Conservation (phyloP, 495 filamentous ascomycete species). For the Tuber brumale region DNA sequence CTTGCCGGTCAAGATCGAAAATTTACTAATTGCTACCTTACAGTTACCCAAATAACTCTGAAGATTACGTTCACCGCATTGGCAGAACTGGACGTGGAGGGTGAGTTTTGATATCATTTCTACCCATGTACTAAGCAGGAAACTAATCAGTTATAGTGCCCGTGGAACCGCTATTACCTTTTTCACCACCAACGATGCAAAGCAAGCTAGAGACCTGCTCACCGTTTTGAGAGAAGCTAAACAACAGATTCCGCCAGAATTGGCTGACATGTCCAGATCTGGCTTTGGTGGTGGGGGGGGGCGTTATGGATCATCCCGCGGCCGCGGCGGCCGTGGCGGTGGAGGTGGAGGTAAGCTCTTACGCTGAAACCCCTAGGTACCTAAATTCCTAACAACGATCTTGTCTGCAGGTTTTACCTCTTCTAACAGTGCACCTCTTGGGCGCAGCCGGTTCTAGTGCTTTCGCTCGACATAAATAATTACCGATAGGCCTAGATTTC, state of each 20-base stretch:
- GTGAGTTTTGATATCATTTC: constrained; percentile 19
- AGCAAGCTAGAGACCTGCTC: constrained; percentile 94
- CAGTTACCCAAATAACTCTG: constrained; percentile 84
- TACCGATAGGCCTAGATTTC: constrained; percentile 40
- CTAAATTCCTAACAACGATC: constrained; percentile 23
- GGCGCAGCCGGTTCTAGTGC: constrained; percentile 48
- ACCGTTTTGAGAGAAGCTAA: constrained; percentile 90
- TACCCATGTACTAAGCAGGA: neutral
- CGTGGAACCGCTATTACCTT: constrained; percentile 91
- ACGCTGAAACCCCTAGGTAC: constrained; percentile 20
- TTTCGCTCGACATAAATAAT: constrained; percentile 28
- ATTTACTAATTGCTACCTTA: constrained; percentile 16
- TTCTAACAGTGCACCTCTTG: constrained; percentile 59
- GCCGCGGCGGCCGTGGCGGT: constrained; percentile 61
- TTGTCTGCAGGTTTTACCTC: constrained; percentile 49
- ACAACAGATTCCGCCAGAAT: constrained; percentile 93
- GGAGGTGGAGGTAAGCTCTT: constrained; percentile 46
- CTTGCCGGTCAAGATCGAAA: neutral
- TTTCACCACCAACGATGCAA: constrained; percentile 98
- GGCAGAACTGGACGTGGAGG: constrained; percentile 91
- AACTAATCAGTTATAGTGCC: constrained; percentile 47
- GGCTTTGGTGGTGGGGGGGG: constrained; percentile 77
- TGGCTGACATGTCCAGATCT: constrained; percentile 92
- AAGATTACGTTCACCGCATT: constrained; percentile 99
- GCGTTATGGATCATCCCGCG: constrained; percentile 58